phyloP scores from a whole-genome alignment of 2,329 filamentous ascomycete species.

The Alternaria viburni region DNA sequence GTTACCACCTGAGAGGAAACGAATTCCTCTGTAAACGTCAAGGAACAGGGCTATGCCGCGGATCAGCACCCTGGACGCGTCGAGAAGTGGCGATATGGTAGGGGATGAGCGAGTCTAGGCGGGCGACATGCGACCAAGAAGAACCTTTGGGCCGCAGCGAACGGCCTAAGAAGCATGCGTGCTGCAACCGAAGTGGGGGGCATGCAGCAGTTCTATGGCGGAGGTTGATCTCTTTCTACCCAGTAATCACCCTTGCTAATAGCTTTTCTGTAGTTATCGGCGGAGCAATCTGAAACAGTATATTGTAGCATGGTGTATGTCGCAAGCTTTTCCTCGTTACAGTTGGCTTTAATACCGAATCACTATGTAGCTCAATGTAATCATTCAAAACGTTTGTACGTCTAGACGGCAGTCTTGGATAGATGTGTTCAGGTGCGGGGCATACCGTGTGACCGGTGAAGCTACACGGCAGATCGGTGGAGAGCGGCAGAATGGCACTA shows the following conservation, averaged over 20 bases:
- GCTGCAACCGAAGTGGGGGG: constrained; percentile 8
- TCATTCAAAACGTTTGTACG: not conserved
- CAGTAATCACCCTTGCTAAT: constrained; percentile 25
- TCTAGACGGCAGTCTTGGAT: not conserved
- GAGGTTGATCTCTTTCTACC: constrained; percentile 19
- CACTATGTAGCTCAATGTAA: constrained; percentile 8
- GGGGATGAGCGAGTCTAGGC: not conserved
- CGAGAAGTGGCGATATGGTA: not conserved
- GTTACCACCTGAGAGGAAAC: not conserved
- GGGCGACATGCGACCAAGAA: constrained; percentile 3
- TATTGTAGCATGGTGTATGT: not conserved
- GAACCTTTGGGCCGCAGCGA: constrained; percentile 6
- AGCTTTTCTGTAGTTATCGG: constrained; percentile 15
- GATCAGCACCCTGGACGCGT: not conserved
- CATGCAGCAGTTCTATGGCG: constrained; percentile 10
- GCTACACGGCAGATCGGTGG: not conserved
- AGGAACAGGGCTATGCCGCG: not conserved
- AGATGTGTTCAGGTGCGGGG: constrained; percentile 5
- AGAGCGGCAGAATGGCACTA: constrained; percentile 17
- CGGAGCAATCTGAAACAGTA: constrained; percentile 17
- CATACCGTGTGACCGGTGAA: constrained; percentile 12
- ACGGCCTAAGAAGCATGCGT: not conserved
- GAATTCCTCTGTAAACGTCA: not conserved
- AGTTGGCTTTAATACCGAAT: constrained; percentile 23
- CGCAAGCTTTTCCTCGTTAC: not conserved